A percentile compares a stretch with the other conserved stretches of the same genome.
Evolutionary conservation across 1,139 yeast species (phyloP).

Genomic region (Debaryomyces sp.): DNA sequence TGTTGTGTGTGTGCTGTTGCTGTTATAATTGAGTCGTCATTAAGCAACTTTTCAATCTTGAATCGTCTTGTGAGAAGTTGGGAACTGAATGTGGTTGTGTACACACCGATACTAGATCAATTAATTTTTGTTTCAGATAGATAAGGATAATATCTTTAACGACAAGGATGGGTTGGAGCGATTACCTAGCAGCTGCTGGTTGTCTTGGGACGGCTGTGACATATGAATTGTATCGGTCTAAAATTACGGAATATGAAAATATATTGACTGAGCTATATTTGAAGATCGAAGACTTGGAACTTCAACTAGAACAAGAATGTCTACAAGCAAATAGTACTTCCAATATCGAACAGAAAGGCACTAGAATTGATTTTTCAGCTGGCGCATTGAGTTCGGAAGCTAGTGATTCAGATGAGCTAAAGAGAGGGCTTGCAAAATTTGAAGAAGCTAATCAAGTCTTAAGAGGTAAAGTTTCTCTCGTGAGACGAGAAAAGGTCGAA

Average conservation of each 20-base stretch:
- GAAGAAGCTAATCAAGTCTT: not conserved
- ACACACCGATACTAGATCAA: not conserved
- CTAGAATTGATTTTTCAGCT: not conserved
- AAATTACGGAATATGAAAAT: conserved; percentile 23
- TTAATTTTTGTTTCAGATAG: conserved; percentile 8
- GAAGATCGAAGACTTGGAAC: conserved; percentile 9
- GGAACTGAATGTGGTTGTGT: not conserved
- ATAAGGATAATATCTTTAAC: not conserved
- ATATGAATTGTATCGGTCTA: conserved; percentile 29
- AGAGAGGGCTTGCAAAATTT: conserved; percentile 7
- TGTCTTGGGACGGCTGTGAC: conserved; percentile 27
- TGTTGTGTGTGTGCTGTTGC: not conserved
- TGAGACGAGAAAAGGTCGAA: not conserved
- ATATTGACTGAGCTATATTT: conserved; percentile 16
- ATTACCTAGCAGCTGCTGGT: conserved; percentile 25
- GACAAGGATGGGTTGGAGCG: conserved; percentile 1
- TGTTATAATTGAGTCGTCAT: not conserved
- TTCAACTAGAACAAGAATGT: not conserved
- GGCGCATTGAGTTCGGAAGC: conserved; percentile 2
- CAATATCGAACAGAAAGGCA: not conserved
- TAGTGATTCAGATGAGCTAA: conserved; percentile 12
- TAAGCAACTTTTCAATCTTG: not conserved
- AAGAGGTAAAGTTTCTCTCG: not conserved
- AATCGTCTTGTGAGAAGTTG: not conserved
- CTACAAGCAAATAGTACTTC: not conserved